phyloP scores from a whole-genome alignment of 257 asterid genomes.

The Primulina tabacum region DNA sequence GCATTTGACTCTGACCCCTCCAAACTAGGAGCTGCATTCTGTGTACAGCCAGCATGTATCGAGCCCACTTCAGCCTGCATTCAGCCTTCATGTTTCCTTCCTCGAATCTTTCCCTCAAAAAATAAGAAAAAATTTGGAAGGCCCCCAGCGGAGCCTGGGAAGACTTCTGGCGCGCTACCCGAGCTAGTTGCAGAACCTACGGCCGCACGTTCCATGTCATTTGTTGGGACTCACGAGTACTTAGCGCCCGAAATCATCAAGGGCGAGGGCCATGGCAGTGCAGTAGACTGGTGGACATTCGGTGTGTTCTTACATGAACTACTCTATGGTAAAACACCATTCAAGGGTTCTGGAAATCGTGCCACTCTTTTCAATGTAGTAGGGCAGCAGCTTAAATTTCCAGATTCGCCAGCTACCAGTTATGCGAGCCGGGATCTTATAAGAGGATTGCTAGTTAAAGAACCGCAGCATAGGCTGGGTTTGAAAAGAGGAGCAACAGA shows the following conservation, averaged over 20 bases:
- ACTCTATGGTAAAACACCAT: constrained; percentile 47
- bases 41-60: constrained; percentile 13
- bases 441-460: constrained; percentile 49
- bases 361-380: constrained; percentile 51
- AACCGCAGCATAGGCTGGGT: constrained; percentile 43
- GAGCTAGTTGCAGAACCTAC: constrained; percentile 23
- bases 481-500: constrained; percentile 45
- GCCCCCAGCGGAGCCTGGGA: constrained; percentile 9
- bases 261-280: constrained; percentile 57
- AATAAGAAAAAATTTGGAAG: constrained; percentile 9
- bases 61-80: constrained; percentile 21
- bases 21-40: constrained; percentile 8
- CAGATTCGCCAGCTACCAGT: constrained; percentile 46
- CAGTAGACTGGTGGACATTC: constrained; percentile 55
- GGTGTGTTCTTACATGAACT: constrained; percentile 47
- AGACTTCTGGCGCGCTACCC: not conserved
- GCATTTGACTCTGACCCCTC: constrained; percentile 18
- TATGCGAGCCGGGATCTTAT: constrained; percentile 44
- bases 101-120: constrained; percentile 10
- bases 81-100: constrained; percentile 23
- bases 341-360: constrained; percentile 20
- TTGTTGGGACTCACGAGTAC: constrained; percentile 37
- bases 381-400: constrained; percentile 43
- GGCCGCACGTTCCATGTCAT: constrained; percentile 18
- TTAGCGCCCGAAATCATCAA: constrained; percentile 48